Conservation (phyloP, 176 grass and related monocot genomes). For the Musa acuminata region DNA sequence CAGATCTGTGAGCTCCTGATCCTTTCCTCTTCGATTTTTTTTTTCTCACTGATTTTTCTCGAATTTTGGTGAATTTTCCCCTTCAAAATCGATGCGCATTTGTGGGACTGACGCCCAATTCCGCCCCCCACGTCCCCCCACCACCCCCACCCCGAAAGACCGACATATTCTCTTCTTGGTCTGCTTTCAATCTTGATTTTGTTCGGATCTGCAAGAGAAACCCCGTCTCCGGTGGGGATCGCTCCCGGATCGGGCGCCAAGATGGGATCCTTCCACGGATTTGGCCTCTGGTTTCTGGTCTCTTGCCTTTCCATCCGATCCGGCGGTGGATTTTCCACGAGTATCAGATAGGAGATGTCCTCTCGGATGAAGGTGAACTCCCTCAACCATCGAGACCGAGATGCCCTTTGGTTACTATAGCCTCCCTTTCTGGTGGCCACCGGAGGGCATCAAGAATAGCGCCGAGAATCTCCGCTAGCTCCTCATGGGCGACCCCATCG, state of each 20-base stretch:
- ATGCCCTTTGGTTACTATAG: conserved; percentile 55
- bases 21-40: not conserved
- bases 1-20: not conserved
- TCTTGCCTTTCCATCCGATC: not conserved
- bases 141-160: not conserved
- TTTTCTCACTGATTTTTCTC: no score
- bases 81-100: not conserved
- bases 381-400: conserved; percentile 37
- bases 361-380: conserved; percentile 53
- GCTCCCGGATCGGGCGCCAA: not conserved
- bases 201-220: conserved; percentile 3
- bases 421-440: conserved; percentile 45
- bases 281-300: conserved; percentile 15
- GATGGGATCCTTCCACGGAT: conserved; percentile 1
- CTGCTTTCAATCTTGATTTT: not conserved
- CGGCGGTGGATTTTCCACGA: conserved; percentile 30
- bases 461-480: conserved; percentile 60
- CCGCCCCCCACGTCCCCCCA: no score
- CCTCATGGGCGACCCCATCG: conserved; percentile 59
- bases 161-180: not conserved
- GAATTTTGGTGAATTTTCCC: no score
- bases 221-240: not conserved
- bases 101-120: not conserved
- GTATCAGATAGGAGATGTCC: conserved; percentile 29
- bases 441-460: conserved; percentile 25